A percentile compares a stretch with the other conserved stretches of the same genome.
Conservation (phyloP, 371 early-diverging fungal genomes). For the Cokeromyces recurvatus region DNA sequence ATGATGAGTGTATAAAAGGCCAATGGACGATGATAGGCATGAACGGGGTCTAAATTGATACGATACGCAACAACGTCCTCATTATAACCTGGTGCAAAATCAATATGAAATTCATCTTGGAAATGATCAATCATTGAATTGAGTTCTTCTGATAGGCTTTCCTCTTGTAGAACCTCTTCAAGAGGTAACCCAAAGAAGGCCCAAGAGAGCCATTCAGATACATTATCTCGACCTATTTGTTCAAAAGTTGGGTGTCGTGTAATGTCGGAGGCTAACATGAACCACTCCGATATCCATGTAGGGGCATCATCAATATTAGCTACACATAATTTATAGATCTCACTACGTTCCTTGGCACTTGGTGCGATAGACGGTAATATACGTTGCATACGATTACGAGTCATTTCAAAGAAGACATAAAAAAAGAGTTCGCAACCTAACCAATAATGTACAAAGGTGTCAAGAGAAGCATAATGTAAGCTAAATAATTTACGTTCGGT, state of each 20-base stretch:
- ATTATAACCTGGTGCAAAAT: slow-evolving; percentile 53
- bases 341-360: slow-evolving; percentile 31
- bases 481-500: slow-evolving; percentile 37
- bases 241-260: slow-evolving; percentile 29
- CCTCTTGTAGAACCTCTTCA: slow-evolving; percentile 38
- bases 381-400: slow-evolving; percentile 42
- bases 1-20: slow-evolving; percentile 48
- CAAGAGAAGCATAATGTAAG: slow-evolving; percentile 23
- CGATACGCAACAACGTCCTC: slow-evolving; percentile 52
- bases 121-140: slow-evolving; percentile 43
- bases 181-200: slow-evolving; percentile 45
- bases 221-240: slow-evolving; percentile 45
- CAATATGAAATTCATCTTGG: slow-evolving; percentile 34
- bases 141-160: slow-evolving; percentile 29
- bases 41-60: slow-evolving; percentile 59
- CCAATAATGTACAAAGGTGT: slow-evolving; percentile 45
- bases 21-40: slow-evolving; percentile 65
- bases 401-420: slow-evolving; percentile 48
- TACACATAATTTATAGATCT: slow-evolving; percentile 38
- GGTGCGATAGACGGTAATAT: slow-evolving; percentile 24
- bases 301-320: slow-evolving; percentile 40
- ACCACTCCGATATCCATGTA: slow-evolving; percentile 51
- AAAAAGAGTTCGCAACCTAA: slow-evolving; percentile 49
- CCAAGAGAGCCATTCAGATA: slow-evolving; percentile 57
- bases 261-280: slow-evolving; percentile 26